Conservation (phyloP, 2,329 filamentous ascomycete genomes). For the Colletotrichum sp. region DNA sequence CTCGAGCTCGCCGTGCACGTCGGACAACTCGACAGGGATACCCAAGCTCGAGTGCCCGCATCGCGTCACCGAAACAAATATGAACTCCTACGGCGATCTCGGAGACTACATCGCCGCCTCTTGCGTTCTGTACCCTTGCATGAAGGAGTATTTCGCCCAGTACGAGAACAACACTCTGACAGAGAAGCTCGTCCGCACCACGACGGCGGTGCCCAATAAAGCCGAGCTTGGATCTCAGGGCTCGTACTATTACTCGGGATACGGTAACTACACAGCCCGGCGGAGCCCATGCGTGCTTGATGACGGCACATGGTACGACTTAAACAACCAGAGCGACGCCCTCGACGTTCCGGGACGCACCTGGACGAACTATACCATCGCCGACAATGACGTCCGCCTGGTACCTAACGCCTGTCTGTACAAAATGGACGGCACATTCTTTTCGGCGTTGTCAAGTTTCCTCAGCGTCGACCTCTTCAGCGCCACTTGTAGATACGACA, state of each 20-base stretch:
- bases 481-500: background rate
- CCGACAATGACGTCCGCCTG: background rate
- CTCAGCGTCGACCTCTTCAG: background rate
- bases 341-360: background rate
- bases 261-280: conserved; percentile 2
- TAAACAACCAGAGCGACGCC: background rate
- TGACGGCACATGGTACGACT: conserved; percentile 3
- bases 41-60: background rate
- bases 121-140: background rate
- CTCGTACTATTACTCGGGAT: background rate
- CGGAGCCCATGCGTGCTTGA: conserved; percentile 1
- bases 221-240: background rate
- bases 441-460: background rate
- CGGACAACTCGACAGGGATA: background rate
- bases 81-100: background rate
- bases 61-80: background rate
- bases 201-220: background rate
- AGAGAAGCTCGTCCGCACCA: conserved; percentile 8
- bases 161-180: background rate
- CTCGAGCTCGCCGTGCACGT: background rate
- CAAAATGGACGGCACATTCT: conserved; percentile 8
- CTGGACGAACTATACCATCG: background rate
- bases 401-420: conserved; percentile 9
- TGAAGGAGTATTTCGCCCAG: background rate
- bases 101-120: conserved; percentile 8